phyloP scores from a whole-genome alignment of 305 asterid species.

The Withania somnifera region DNA sequence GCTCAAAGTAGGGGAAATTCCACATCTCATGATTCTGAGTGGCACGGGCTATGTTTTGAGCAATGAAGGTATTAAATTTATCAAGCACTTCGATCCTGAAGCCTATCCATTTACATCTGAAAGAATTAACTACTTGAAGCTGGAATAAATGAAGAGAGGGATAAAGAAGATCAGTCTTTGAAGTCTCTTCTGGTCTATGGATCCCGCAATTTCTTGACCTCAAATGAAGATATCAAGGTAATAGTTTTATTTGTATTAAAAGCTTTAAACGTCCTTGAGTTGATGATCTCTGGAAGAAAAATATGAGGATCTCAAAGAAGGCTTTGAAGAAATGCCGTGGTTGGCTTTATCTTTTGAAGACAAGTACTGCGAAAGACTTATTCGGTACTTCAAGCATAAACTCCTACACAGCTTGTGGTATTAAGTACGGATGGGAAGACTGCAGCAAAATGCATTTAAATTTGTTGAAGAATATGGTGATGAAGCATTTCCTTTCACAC shows the following conservation, averaged over 20 bases:
- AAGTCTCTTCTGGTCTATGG: slow-evolving; percentile 14
- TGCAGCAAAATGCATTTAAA: slow-evolving; percentile 15
- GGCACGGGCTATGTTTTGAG: slow-evolving; percentile 3
- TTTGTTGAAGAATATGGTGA: slow-evolving; percentile 22
- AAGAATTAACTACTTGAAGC: slow-evolving; percentile 6
- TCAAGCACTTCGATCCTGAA: slow-evolving; percentile 12
- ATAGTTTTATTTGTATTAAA: not conserved
- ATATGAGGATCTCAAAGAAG: slow-evolving; percentile 5
- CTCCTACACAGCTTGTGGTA: slow-evolving; percentile 10
- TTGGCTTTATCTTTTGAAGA: slow-evolving; percentile 23
- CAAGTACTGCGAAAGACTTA: slow-evolving; percentile 11
- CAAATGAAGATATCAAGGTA: slow-evolving; percentile 14
- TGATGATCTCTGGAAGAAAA: slow-evolving; percentile 13
- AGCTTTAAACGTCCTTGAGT: not conserved
- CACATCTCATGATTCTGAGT: slow-evolving; percentile 15
- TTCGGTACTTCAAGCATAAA: slow-evolving; percentile 13
- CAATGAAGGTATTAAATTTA: not conserved
- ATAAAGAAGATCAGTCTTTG: slow-evolving; percentile 13
- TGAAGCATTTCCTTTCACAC: slow-evolving; percentile 22
- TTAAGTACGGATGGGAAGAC: slow-evolving; percentile 25
- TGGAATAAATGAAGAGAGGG: slow-evolving; percentile 14
- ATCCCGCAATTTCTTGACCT: slow-evolving; percentile 11
- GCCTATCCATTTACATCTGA: slow-evolving; percentile 21
- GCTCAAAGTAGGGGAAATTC: slow-evolving; percentile 17
- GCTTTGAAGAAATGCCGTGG: slow-evolving; percentile 20